phyloP scores from a whole-genome alignment of 1,284 basidiomycete species.

The Trametes versicolor region DNA sequence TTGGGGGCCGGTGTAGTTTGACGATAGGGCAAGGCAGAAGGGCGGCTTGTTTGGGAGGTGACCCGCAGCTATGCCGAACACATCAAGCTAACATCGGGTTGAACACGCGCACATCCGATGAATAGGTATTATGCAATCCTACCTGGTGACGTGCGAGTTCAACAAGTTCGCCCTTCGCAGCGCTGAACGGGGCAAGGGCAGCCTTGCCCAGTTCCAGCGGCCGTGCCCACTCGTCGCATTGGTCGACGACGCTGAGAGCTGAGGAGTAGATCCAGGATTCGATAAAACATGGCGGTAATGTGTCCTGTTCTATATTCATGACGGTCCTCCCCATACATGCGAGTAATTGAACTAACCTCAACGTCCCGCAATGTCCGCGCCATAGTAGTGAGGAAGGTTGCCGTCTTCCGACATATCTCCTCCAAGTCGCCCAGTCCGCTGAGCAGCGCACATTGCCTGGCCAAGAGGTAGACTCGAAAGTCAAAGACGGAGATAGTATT shows the following conservation, averaged over 20 bases:
- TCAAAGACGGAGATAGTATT: constrained; percentile 96
- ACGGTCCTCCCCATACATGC: not conserved
- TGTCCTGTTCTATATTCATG: constrained; percentile 52
- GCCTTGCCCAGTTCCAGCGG: constrained; percentile 54
- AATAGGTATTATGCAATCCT: constrained; percentile 20
- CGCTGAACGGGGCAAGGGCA: constrained; percentile 62
- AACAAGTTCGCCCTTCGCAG: constrained; percentile 82
- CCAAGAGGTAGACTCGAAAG: constrained; percentile 91
- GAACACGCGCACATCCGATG: not conserved
- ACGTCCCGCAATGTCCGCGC: constrained; percentile 79
- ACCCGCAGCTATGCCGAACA: constrained; percentile 77
- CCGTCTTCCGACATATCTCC: constrained; percentile 75
- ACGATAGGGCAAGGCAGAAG: constrained; percentile 63
- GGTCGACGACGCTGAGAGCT: constrained; percentile 86
- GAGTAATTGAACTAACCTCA: constrained; percentile 58
- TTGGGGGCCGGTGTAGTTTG: constrained; percentile 33
- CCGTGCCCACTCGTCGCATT: constrained; percentile 82
- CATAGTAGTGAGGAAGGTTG: constrained; percentile 84
- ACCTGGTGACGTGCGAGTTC: constrained; percentile 88
- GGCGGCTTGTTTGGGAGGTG: constrained; percentile 80
- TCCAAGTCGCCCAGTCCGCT: constrained; percentile 75
- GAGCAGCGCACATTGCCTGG: constrained; percentile 84
- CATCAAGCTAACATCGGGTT: constrained; percentile 69
- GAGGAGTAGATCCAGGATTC: constrained; percentile 97
- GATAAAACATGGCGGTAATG: constrained; percentile 83